Base-by-base conservation (phyloP, 805 yeast species). In the Sugiyamaella floridensis region DNA sequence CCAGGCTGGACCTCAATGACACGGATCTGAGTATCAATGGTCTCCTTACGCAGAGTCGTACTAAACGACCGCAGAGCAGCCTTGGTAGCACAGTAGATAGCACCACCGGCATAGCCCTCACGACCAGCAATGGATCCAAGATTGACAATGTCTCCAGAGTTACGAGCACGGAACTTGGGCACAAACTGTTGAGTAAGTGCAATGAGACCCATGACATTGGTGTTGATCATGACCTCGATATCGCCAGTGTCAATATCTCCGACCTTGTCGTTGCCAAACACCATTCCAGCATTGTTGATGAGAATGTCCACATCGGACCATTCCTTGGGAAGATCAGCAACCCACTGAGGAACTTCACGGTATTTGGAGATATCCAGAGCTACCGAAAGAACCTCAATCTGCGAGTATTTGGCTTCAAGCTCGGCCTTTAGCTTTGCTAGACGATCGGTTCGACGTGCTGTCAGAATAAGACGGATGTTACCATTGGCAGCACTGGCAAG, bases 141-240 rank as follows among this genome's bases (percentile, higher is more conserved):
- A 64, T 80, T 81, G 59, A 83, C 78, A 56, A 83, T 77, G 58
- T 82, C 86, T 15, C 77, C 71, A 63, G 73, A 52, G 80, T 85
- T 81, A 61, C 85, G 82, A 53, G 75, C 74, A 65, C 85, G 82
- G 77, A 90, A 80, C 48, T 79, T 77, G 42, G 84, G 83, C 45
- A 92, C 70, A 22, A 89, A 76, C 5, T 84, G 81, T 68, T 92
- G 96, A 6, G 97, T 89, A 56, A 90, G 70, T 29, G 85, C 80
- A 55, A 90, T 86, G 68, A 90, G 74, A 2, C 96, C 97, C 53
- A 88, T 66, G 2, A 92, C 97, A 64, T 90, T 92, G 54, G 97
- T 89, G 62, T 84, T 76, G 69, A 87, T 83, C 89, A 89, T 88
- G 46, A 77, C 80, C 47, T 76, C 74, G 46, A 89, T 79, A 63